These are phyloP conservation scores for Hemisphaericaspora lyxosophila DNA, from an alignment of 1,139 yeast genomes.

Conservation along the genomic window DNA sequence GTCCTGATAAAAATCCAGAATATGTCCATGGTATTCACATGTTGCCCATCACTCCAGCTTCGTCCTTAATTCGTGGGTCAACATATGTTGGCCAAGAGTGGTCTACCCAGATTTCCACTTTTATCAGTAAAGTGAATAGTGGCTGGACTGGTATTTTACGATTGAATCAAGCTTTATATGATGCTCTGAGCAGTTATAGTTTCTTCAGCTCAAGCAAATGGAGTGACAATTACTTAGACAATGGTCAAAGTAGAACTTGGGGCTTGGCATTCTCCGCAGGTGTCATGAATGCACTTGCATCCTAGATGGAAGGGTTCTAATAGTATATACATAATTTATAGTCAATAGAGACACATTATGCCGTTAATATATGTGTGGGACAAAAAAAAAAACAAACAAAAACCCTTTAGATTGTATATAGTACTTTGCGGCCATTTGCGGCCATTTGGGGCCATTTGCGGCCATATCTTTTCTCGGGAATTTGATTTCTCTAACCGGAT, in stretches of 20 bases:
- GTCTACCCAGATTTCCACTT: conserved; percentile 49
- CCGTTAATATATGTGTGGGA: too few relatives aligned
- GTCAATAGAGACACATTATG: too few relatives aligned
- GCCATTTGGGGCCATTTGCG: too few relatives aligned
- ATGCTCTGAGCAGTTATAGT: conserved; percentile 62
- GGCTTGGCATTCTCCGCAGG: conserved; percentile 75
- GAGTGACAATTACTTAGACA: conserved; percentile 54
- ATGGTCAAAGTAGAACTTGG: conserved; percentile 90
- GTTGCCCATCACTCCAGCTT: conserved; percentile 78
- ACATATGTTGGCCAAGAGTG: conserved; percentile 80
- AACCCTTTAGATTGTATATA: too few relatives aligned
- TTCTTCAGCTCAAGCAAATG: conserved; percentile 52
- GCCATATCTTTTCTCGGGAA: too few relatives aligned
- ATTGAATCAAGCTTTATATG: conserved; percentile 72
- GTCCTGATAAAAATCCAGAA: conserved; percentile 51
- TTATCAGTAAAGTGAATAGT: conserved; percentile 55
- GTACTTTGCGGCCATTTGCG: too few relatives aligned
- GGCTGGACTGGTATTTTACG: conserved; percentile 89
- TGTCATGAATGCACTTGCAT: conserved; percentile 11
- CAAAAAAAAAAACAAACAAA: too few relatives aligned
- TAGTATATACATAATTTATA: too few relatives aligned
- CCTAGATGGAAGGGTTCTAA: not conserved
- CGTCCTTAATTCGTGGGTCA: conserved; percentile 72
- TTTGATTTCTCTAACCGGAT: too few relatives aligned
- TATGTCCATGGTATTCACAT: conserved; percentile 95